phyloP scores from a whole-genome alignment of 306 rosid species.

The Sindora glabra region DNA sequence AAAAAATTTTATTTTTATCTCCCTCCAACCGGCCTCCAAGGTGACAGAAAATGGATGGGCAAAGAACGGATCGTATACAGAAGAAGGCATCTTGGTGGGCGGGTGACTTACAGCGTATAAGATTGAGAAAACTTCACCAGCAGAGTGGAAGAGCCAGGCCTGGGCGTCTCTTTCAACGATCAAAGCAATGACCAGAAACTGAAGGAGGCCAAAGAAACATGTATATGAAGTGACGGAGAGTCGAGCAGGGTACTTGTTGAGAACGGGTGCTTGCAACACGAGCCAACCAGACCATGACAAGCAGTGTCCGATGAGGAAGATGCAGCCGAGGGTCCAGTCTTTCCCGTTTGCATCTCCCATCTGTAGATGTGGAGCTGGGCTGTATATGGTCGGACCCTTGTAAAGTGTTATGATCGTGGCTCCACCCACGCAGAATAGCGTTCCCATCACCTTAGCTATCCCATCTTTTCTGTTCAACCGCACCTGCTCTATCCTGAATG shows the following conservation, averaged over 20 bases:
- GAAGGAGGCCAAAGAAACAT: conserved; percentile 85
- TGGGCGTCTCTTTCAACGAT: conserved; percentile 55
- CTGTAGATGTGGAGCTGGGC: conserved; percentile 45
- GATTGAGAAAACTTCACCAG: conserved; percentile 76
- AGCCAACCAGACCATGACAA: conserved; percentile 97
- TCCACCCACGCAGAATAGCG: conserved; percentile 78
- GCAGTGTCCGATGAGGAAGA: conserved; percentile 86
- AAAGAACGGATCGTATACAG: too few relatives aligned
- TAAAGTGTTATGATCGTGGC: conserved; percentile 86
- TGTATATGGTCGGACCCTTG: conserved; percentile 88
- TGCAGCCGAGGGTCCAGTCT: conserved; percentile 90
- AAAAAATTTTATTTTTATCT: too few relatives aligned
- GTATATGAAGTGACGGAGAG: conserved; percentile 94
- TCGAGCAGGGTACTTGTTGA: conserved; percentile 93
- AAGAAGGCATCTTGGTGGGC: background rate
- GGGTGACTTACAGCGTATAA: conserved; percentile 63
- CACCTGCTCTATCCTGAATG: conserved; percentile 67
- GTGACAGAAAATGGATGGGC: too few relatives aligned
- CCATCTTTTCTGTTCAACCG: conserved; percentile 75
- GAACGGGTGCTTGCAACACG: conserved; percentile 80
- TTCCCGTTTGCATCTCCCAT: conserved; percentile 69
- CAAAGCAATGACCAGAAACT: conserved; percentile 62
- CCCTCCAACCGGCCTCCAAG: too few relatives aligned
- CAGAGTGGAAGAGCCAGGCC: conserved; percentile 79
- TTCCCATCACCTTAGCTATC: conserved; percentile 68